phyloP scores from a whole-genome alignment of 331 rosid species.

The Malus hybrid region DNA sequence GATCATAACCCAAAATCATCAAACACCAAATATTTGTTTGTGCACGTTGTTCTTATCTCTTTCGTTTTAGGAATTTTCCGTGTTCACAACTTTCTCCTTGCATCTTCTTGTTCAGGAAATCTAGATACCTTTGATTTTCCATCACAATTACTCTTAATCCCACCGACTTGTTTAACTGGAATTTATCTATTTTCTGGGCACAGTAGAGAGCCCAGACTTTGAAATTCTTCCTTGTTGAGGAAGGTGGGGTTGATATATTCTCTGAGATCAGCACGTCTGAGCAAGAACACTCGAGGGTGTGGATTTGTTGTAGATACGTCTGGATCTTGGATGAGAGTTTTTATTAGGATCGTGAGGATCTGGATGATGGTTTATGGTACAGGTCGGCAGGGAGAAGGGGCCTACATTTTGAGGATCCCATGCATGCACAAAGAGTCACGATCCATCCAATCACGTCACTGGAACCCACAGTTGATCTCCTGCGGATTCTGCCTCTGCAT shows the following conservation, averaged over 20 bases:
- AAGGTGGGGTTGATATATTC: not conserved
- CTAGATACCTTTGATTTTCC: not conserved
- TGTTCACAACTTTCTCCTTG: too few relatives aligned
- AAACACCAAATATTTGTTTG: too few relatives aligned
- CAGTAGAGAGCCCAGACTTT: not conserved
- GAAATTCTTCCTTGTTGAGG: not conserved
- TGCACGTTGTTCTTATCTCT: too few relatives aligned
- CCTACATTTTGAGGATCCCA: constrained; percentile 11
- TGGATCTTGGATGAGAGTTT: too few relatives aligned
- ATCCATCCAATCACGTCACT: not conserved
- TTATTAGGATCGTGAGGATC: not conserved
- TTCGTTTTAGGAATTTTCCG: too few relatives aligned
- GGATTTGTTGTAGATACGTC: too few relatives aligned
- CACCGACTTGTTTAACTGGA: too few relatives aligned
- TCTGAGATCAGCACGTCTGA: constrained; percentile 4
- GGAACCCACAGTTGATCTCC: constrained; percentile 4
- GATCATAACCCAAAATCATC: too few relatives aligned
- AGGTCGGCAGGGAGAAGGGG: not conserved
- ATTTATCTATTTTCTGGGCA: too few relatives aligned
- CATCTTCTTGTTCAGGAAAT: constrained; percentile 11
- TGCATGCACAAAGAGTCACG: not conserved
- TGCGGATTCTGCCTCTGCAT: not conserved
- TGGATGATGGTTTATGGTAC: not conserved
- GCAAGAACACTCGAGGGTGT: not conserved
- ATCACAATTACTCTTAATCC: not conserved